Base-by-base conservation (phyloP, 2,329 filamentous ascomycete species). In the Epichloe amarillans region DNA sequence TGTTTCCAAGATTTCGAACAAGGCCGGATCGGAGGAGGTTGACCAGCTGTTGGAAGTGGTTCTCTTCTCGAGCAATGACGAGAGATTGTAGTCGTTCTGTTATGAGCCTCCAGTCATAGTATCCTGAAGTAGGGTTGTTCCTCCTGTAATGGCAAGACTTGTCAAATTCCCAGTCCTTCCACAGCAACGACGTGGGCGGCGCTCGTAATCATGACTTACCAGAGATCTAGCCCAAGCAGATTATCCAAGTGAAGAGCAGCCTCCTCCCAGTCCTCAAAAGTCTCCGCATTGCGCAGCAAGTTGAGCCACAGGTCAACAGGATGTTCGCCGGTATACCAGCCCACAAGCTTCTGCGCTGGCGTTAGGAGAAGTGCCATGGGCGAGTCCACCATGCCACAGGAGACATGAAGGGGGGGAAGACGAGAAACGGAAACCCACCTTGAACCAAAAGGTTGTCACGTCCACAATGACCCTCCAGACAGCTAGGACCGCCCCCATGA, bases 1-100 rank as follows among this genome's bases (percentile, higher is more conserved):
- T 94, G 63, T 95, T 94, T 52, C 88, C 90, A n/a, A 95, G 72
- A 61, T 96, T 95, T 37, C 90, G 82, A 33, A 95, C 78, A 17
- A 85, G 73, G 3, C 82, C 88, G 14, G 87, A 88, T 26, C 88
- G 83, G 39, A 95, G 74, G 17, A 94, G 75, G 61, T 89, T 89
- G 53, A 89, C 82, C 7, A 95, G 72, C 15, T 79, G 77, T 51
- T 88, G 74, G 42, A 90, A 76, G 64, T 95, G 84, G 56, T 80
- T 80, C 43, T 82, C 76, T 58, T 86, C 81, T 35, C 84, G 78
- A 5, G 84, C 83, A 46, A 76, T 73, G 54, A 83, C 77, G 52
- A 94, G 78, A 40, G 81, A 82, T 59, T 83, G 77, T 43, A 91
- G 73, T 19, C 89, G 81, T 62, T 87, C 79, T 61, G 84, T 79